phyloP scores from a whole-genome alignment of 1,284 basidiomycete genomes.

The Pyrrhoderma lamaoense region DNA sequence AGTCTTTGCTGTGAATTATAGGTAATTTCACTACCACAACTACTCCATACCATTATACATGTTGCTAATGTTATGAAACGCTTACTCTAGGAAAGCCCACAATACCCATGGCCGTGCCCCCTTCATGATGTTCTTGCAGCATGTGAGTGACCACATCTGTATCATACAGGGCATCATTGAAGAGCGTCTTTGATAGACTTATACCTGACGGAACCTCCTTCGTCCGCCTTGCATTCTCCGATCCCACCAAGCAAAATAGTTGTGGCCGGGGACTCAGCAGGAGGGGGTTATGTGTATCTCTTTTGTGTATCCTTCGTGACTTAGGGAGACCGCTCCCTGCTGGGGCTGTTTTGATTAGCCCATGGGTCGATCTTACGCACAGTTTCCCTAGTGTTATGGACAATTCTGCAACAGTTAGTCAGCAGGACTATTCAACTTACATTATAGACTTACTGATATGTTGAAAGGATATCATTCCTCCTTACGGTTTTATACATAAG shows the following conservation, averaged over 20 bases:
- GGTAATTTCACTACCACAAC: constrained; percentile 27
- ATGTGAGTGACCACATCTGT: constrained; percentile 34
- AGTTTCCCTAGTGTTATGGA: constrained; percentile 75
- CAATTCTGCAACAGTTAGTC: constrained; percentile 59
- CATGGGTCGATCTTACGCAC: constrained; percentile 82
- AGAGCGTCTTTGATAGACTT: constrained; percentile 41
- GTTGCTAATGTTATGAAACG: too few species aligned
- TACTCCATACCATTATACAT: too few species aligned
- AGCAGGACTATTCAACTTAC: constrained; percentile 26
- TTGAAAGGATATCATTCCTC: constrained; percentile 54
- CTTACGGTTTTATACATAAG: constrained; percentile 53
- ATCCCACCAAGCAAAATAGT: constrained; percentile 71
- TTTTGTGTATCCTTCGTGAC: constrained; percentile 73
- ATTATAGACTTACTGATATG: constrained; percentile 20
- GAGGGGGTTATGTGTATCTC: constrained; percentile 63
- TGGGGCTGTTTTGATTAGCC: constrained; percentile 70
- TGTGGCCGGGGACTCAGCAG: constrained; percentile 81
- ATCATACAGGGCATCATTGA: background rate
- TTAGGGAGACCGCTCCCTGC: constrained; percentile 66
- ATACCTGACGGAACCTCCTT: constrained; percentile 74
- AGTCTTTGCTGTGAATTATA: constrained; percentile 57
- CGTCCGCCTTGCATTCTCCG: constrained; percentile 57
- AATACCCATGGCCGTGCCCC: constrained; percentile 85
- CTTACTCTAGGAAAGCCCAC: constrained; percentile 52
- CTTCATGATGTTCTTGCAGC: constrained; percentile 76